Evolutionary conservation across 768 basidiomycete genomes (phyloP), one percentile per base, ranked within the genome.

Genomic region (Imleria badia): DNA sequence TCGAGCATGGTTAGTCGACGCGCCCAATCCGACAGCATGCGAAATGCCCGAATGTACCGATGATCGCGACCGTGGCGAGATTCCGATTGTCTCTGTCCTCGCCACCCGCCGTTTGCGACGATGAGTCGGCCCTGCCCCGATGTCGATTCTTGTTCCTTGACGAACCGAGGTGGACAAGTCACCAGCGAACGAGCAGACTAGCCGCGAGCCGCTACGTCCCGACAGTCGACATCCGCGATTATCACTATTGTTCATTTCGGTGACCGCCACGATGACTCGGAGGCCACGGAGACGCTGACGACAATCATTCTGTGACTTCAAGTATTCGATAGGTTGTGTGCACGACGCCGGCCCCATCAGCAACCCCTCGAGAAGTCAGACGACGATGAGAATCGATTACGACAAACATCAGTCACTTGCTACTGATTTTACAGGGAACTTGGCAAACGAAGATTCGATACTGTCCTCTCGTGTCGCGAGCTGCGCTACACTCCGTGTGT

Each of bases 381-480:
- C 45, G 26, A 50, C 55, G 57, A 9, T 40, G 39, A 48, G 15
- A 23, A 58, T 36, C 23, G 5, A n/a, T 14, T 31, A 20, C 19
- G 15, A 47, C 15, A 29, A 9, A 34, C 8, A 5, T 17, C 12
- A 38, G 3, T 3, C n/a, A 12, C 10, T 8, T 41, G 17, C 13
- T 42, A 22, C 44, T 35, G 8, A 52, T 5, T 39, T 59, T 19
- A 41, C 31, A 59, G 56, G 47, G 14, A 19, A 23, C 4, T 19
- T 10, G 9, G 5, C 26, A 22, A 47, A 26, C 6, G 11, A 23
- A 15, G 7, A 6, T 15, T 34, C 46, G 17, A 15, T 9, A 36
- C 56, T 19, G 26, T 45, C 54, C 42, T 59, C 42, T 59, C 31
- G 55, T 41, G 44, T 17, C 39, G 54, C 44, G 54, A 47, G 55